Evolutionary conservation across 2,329 filamentous ascomycete species (phyloP).

Genomic region (Trichoderma simmonsii): DNA sequence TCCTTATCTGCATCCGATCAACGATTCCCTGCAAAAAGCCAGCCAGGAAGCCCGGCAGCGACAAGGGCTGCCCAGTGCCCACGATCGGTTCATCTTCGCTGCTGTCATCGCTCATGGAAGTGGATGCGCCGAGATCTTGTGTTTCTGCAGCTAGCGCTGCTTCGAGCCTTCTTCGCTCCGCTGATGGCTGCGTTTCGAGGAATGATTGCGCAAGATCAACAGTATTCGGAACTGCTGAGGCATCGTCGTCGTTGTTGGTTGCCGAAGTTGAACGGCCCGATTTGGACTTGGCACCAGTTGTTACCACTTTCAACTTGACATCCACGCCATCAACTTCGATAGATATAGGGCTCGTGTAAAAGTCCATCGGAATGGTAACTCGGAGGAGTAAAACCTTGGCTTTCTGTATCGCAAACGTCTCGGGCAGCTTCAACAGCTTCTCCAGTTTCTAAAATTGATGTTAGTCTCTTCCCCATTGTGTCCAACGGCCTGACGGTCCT

Average conservation of each 20-base stretch:
- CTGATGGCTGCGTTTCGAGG: slow-evolving; percentile 64
- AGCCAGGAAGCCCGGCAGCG: slow-evolving; percentile 67
- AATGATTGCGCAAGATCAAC: slow-evolving; percentile 76
- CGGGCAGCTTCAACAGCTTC: slow-evolving; percentile 68
- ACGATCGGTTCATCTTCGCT: slow-evolving; percentile 58
- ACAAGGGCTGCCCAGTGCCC: slow-evolving; percentile 69
- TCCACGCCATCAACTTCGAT: slow-evolving; percentile 81
- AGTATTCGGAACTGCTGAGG: slow-evolving; percentile 59
- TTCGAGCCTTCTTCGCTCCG: slow-evolving; percentile 66
- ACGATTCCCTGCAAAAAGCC: slow-evolving; percentile 71
- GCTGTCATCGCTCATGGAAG: slow-evolving; percentile 58
- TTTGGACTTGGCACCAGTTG: slow-evolving; percentile 29
- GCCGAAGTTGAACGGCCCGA: slow-evolving; percentile 42
- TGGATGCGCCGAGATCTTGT: slow-evolving; percentile 59
- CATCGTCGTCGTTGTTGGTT: slow-evolving; percentile 26
- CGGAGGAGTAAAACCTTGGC: slow-evolving; percentile 74
- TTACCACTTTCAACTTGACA: slow-evolving; percentile 58
- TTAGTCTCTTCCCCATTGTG: slow-evolving; percentile 19
- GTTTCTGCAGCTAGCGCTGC: slow-evolving; percentile 63
- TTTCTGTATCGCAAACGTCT: slow-evolving; percentile 65
- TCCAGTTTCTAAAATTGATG: slow-evolving; percentile 65
- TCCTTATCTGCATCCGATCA: slow-evolving; percentile 65
- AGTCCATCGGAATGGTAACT: slow-evolving; percentile 81
- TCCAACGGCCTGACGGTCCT: slow-evolving; percentile 19
- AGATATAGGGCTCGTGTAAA: slow-evolving; percentile 78